Percentiles rank a stretch among this genome's conserved stretches.
These are phyloP conservation scores for Tulasnella sp. DNA, from an alignment of 768 basidiomycete species.

Conservation along the genomic window DNA sequence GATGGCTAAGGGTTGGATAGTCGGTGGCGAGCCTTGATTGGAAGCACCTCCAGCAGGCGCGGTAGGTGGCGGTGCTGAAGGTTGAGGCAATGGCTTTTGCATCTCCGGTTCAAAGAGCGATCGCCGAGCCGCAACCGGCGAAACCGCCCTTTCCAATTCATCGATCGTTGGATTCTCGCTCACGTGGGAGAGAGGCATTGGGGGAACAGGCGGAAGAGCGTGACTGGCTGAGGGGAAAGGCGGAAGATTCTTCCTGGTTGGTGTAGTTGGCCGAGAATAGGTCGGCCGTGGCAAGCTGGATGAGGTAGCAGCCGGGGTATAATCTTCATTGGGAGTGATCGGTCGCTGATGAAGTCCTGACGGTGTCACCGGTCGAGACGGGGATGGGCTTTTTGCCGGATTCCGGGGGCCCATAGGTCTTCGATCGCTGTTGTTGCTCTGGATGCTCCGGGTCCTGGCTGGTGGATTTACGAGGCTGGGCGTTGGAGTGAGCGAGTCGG, in stretches of 20 bases:
- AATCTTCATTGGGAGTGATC: neutral
- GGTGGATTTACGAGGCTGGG: slow-evolving; percentile 18
- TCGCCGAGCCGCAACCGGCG: neutral
- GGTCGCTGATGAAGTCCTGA: neutral
- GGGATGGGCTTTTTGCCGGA: slow-evolving; percentile 37
- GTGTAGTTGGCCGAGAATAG: slow-evolving; percentile 1
- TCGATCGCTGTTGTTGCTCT: slow-evolving; percentile 31
- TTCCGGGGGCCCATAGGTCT: slow-evolving; percentile 75
- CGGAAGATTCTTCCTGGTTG: slow-evolving; percentile 16
- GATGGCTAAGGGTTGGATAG: slow-evolving; percentile 74
- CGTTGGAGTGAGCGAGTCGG: slow-evolving; percentile 19
- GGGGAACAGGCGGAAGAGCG: slow-evolving; percentile 40
- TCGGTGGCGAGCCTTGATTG: slow-evolving; percentile 37
- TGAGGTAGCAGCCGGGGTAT: neutral
- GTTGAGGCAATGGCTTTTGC: neutral
- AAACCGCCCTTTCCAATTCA: slow-evolving; percentile 18
- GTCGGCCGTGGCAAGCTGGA: neutral
- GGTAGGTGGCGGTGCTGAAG: neutral
- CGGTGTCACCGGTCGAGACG: neutral
- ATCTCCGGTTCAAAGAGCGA: neutral
- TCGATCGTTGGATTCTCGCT: slow-evolving; percentile 16
- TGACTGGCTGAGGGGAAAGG: slow-evolving; percentile 32
- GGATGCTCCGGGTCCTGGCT: neutral
- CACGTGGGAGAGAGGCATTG: slow-evolving; percentile 43
- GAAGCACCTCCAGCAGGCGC: neutral